Evolutionary conservation across 73 alveolate genomes (phyloP).

Genomic region (Stentor coeruleus): DNA sequence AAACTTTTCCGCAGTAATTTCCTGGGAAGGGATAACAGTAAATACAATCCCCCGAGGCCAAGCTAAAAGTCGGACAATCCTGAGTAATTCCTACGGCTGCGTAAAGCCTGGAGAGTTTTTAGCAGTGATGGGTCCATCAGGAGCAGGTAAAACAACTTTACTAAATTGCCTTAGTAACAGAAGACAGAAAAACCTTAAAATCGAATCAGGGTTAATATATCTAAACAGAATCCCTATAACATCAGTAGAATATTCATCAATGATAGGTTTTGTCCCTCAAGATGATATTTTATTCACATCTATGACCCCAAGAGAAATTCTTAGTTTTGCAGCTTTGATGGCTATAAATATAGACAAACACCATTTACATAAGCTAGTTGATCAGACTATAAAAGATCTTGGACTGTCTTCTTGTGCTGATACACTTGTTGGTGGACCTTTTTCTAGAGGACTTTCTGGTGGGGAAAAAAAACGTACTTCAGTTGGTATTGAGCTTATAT

Average conservation of each 20-base stretch:
- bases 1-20: neutral
- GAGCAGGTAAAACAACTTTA: constrained; percentile 67
- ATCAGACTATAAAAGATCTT: constrained; percentile 26
- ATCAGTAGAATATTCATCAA: neutral
- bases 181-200: neutral
- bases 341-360: neutral
- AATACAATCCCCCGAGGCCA: neutral
- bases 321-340: constrained; percentile 24
- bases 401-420: constrained; percentile 37
- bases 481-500: constrained; percentile 44
- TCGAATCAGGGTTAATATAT: neutral
- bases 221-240: neutral
- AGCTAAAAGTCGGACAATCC: neutral
- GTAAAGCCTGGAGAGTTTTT: constrained; percentile 52
- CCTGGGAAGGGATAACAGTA: neutral
- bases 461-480: constrained; percentile 62
- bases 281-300: constrained; percentile 25
- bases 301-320: constrained; percentile 26
- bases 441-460: constrained; percentile 40
- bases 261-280: constrained; percentile 11
- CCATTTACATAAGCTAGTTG: constrained; percentile 26
- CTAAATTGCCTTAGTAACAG: constrained; percentile 30
- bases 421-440: constrained; percentile 40
- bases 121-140: constrained; percentile 48
- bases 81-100: constrained; percentile 15